phyloP scores from a whole-genome alignment of 2,329 filamentous ascomycete species.

The Daldinia eschscholtzii region DNA sequence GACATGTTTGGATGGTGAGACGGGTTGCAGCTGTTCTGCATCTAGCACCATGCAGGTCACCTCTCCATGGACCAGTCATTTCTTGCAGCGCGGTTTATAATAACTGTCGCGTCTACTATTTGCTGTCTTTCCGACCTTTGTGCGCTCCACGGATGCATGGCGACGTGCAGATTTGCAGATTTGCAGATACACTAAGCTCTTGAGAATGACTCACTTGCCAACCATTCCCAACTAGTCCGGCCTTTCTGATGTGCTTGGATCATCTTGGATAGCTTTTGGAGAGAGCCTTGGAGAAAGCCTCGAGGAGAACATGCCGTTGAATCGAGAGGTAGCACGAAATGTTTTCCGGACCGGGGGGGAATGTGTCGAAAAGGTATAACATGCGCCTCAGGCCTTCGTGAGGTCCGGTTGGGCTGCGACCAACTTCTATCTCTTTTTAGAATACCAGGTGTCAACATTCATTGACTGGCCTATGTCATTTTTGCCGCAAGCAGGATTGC shows the following conservation, averaged over 20 bases:
- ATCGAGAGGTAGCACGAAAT: conserved; percentile 41
- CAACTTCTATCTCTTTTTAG: conserved; percentile 42
- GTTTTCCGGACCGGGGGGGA: conserved; percentile 31
- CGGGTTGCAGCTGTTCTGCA: conserved; percentile 48
- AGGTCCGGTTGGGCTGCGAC: conserved; percentile 45
- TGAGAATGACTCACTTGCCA: conserved; percentile 52
- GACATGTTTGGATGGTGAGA: conserved; percentile 46
- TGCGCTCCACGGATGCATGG: conserved; percentile 48
- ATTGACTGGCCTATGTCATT: conserved; percentile 35
- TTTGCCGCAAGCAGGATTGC: conserved; percentile 44
- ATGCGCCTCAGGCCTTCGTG: conserved; percentile 46
- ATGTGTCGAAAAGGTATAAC: conserved; percentile 49
- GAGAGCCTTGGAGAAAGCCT: neutral
- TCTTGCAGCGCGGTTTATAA: conserved; percentile 49
- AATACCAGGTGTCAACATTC: conserved; percentile 45
- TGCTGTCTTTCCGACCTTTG: conserved; percentile 43
- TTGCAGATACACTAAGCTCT: conserved; percentile 40
- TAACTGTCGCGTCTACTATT: conserved; percentile 50
- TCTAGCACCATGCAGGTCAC: conserved; percentile 45
- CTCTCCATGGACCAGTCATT: conserved; percentile 50
- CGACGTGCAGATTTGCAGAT: conserved; percentile 46
- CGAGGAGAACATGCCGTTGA: conserved; percentile 36
- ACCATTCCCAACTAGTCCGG: conserved; percentile 47
- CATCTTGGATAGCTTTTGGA: conserved; percentile 32
- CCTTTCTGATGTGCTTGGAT: conserved; percentile 48